A percentile compares a stretch with the other conserved stretches of the same genome.
phyloP scores from a whole-genome alignment of 495 filamentous ascomycete species.

The Penicillium canescens region DNA sequence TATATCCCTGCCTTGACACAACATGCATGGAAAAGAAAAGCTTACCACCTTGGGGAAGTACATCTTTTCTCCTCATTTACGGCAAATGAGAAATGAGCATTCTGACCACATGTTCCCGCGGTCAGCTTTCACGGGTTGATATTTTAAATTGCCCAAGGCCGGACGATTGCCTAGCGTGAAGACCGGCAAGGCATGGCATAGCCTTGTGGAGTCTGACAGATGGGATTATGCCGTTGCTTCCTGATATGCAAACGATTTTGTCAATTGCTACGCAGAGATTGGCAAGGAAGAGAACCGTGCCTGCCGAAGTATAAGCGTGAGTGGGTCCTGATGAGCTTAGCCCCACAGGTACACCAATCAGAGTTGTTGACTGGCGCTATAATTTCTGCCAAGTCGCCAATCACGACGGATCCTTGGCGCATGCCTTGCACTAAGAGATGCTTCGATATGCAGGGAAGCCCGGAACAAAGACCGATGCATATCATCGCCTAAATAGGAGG shows the following conservation, averaged over 20 bases:
- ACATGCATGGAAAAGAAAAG: background rate
- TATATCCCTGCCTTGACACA: background rate
- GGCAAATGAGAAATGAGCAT: background rate
- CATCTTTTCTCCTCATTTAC: background rate
- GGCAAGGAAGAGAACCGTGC: too few species aligned
- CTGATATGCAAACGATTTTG: too few species aligned
- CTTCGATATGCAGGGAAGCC: background rate
- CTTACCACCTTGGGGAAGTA: background rate
- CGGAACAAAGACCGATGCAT: background rate
- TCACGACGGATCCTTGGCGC: background rate
- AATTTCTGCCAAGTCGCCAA: constrained; percentile 4
- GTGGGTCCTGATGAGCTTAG: background rate
- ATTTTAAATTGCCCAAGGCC: too few species aligned
- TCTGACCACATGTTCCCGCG: background rate
- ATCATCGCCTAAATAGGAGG: background rate
- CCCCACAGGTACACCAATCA: constrained; percentile 7
- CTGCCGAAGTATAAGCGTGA: background rate
- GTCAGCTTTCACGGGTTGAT: background rate
- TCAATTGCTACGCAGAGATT: too few species aligned
- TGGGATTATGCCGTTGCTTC: too few species aligned
- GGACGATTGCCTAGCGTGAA: too few species aligned
- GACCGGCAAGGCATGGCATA: too few species aligned
- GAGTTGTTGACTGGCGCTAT: background rate
- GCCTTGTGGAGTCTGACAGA: too few species aligned
- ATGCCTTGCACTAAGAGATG: background rate